Conservation (phyloP, 768 basidiomycete genomes). For the Rhodotorula paludigena region DNA sequence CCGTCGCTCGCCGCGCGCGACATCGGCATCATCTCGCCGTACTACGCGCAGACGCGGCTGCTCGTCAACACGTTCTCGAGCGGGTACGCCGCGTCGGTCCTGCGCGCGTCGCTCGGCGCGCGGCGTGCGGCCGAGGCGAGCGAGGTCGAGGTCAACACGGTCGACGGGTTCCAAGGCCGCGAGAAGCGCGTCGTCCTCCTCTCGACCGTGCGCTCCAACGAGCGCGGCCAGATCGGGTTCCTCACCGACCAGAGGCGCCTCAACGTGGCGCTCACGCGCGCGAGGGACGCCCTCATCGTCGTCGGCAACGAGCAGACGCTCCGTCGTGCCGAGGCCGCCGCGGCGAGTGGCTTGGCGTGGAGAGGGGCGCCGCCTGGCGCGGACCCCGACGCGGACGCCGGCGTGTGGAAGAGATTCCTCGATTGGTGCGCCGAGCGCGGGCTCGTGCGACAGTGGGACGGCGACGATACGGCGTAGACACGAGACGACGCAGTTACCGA, state of each 20-base stretch:
- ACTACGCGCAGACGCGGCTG: constrained; percentile 75
- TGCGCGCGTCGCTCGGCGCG: constrained; percentile 62
- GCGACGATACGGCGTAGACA: too few relatives aligned
- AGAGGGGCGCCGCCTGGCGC: background rate
- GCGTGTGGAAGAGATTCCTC: constrained; percentile 27
- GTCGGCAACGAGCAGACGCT: constrained; percentile 55
- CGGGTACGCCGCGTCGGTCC: constrained; percentile 45
- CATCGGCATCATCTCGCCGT: constrained; percentile 90
- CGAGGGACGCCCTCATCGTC: constrained; percentile 76
- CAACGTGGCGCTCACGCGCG: constrained; percentile 86
- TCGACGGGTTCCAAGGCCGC: constrained; percentile 89
- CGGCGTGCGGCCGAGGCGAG: constrained; percentile 68
- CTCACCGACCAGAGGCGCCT: constrained; percentile 76
- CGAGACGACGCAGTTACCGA: too few relatives aligned
- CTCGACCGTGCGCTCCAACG: constrained; percentile 81
- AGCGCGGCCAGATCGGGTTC: constrained; percentile 74
- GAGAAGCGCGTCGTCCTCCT: constrained; percentile 91
- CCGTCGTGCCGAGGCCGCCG: background rate
- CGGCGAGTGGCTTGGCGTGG: background rate
- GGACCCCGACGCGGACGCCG: constrained; percentile 29
- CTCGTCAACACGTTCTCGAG: constrained; percentile 50
- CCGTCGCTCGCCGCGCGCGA: constrained; percentile 63
- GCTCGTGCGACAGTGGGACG: constrained; percentile 17
- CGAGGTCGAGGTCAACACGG: constrained; percentile 82
- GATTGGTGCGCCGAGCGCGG: constrained; percentile 25